These are phyloP conservation scores for Globisporangium irregulare DNA, from an alignment of 352 stramenopile genomes.

Conservation along the genomic window DNA sequence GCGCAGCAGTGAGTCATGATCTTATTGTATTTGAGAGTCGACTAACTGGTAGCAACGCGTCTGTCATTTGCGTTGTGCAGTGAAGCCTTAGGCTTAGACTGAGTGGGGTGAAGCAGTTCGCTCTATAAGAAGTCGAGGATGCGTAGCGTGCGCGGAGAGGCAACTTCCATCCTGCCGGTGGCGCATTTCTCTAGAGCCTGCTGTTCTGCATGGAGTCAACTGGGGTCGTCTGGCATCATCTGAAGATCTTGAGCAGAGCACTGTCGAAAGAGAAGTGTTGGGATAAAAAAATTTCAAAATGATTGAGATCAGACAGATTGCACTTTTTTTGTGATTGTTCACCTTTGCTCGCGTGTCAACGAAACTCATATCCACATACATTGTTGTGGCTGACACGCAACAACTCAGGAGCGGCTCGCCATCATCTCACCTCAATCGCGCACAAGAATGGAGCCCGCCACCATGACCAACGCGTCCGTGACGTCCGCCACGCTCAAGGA, in stretches of 20 bases:
- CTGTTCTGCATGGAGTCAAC: too few relatives aligned
- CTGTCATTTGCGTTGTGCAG: background rate
- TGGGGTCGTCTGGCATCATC: too few relatives aligned
- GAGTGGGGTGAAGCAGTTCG: background rate
- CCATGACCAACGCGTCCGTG: conserved; percentile 7
- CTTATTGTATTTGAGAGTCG: background rate
- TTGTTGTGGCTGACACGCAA: background rate
- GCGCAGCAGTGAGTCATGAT: background rate
- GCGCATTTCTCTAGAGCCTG: too few relatives aligned
- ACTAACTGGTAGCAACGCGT: background rate
- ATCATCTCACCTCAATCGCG: background rate
- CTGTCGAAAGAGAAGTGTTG: too few relatives aligned
- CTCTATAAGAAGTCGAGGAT: background rate
- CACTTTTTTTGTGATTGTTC: too few relatives aligned
- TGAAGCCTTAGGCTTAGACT: background rate
- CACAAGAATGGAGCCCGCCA: background rate
- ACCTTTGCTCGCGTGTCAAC: background rate
- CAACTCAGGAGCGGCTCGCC: background rate
- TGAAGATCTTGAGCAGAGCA: too few relatives aligned
- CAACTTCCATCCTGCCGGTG: too few relatives aligned
- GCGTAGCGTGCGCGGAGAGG: too few relatives aligned
- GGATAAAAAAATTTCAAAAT: too few relatives aligned
- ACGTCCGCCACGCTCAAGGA: conserved; percentile 16
- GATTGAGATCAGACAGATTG: too few relatives aligned
- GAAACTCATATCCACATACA: background rate